Evolutionary conservation across 1,139 yeast species (phyloP).

Genomic region (Kluyveromyces sp.): DNA sequence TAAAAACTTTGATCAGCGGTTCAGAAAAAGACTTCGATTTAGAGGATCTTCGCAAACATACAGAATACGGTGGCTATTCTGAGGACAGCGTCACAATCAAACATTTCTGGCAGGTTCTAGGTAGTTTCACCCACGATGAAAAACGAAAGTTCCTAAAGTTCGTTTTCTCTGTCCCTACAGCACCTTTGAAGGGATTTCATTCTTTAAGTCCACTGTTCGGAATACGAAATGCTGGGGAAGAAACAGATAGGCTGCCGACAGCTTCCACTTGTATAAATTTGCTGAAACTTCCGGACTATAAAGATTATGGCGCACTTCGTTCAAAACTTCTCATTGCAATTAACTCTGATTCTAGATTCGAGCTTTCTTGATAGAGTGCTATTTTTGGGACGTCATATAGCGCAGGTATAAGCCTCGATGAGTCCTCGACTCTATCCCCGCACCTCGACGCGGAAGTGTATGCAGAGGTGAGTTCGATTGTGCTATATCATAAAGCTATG

Average conservation of each 20-base stretch:
- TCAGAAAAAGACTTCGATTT: constrained; percentile 65
- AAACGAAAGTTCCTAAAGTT: constrained; percentile 63
- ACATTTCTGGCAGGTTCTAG: constrained; percentile 70
- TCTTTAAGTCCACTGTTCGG: constrained; percentile 75
- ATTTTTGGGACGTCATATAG: no score
- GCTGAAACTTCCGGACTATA: constrained; percentile 77
- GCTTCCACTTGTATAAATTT: constrained; percentile 91
- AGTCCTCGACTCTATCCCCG: no score
- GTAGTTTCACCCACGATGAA: constrained; percentile 58
- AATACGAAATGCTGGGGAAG: constrained; percentile 59
- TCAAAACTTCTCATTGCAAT: constrained; percentile 71
- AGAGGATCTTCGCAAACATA: constrained; percentile 56
- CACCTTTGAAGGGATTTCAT: constrained; percentile 82
- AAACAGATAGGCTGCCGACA: constrained; percentile 64
- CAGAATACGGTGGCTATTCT: constrained; percentile 61
- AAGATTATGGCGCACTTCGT: constrained; percentile 48
- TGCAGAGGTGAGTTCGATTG: no score
- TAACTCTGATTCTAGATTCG: constrained; percentile 78
- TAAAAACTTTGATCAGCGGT: constrained; percentile 82
- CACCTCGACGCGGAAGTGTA: no score
- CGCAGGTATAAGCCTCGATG: no score
- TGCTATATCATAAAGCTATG: no score
- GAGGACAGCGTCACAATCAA: constrained; percentile 50
- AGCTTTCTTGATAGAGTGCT: constrained; percentile 43
- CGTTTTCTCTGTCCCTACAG: constrained; percentile 86